Percentiles rank a stretch among this genome's conserved stretches.
These are phyloP conservation scores for Trichocladium uniseriatum DNA, from an alignment of 495 filamentous ascomycete species.

Conservation along the genomic window DNA sequence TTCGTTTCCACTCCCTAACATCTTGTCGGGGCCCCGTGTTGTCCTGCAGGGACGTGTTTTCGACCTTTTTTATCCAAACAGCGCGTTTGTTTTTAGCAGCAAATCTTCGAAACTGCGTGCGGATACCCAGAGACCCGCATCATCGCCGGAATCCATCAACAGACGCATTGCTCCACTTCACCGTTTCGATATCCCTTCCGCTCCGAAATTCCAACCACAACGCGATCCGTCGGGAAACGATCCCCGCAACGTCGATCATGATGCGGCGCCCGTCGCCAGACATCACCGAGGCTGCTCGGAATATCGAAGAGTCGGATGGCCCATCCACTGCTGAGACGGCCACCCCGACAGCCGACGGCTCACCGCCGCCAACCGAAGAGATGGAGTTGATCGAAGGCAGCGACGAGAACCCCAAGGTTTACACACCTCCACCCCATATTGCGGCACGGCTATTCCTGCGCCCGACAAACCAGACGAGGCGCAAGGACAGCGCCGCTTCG, in stretches of 20 bases:
- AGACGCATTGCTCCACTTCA: conserved; percentile 2
- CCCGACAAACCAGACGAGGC: conserved; percentile 52
- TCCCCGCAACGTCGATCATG: conserved; percentile 4
- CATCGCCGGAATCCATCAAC: neutral
- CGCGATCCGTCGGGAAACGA: neutral
- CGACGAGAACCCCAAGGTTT: conserved; percentile 31
- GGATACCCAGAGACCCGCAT: no score
- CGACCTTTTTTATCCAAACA: no score
- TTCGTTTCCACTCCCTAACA: neutral
- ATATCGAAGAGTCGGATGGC: conserved; percentile 37
- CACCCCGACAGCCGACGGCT: conserved; percentile 27
- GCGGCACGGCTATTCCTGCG: conserved; percentile 73
- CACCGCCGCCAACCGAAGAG: conserved; percentile 31
- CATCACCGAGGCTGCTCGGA: conserved; percentile 36
- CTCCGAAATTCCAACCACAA: neutral
- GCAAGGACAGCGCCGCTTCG: conserved; percentile 76
- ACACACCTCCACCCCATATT: conserved; percentile 69
- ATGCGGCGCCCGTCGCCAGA: conserved; percentile 39
- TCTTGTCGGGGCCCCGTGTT: neutral
- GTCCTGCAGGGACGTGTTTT: no score
- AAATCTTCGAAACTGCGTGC: no score
- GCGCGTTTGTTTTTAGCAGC: no score
- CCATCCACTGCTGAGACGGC: conserved; percentile 25
- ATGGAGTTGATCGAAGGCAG: conserved; percentile 19
- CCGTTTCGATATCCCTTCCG: neutral